phyloP scores from a whole-genome alignment of 2,329 filamentous ascomycete genomes.

The Talaromyces albobiverticillius region DNA sequence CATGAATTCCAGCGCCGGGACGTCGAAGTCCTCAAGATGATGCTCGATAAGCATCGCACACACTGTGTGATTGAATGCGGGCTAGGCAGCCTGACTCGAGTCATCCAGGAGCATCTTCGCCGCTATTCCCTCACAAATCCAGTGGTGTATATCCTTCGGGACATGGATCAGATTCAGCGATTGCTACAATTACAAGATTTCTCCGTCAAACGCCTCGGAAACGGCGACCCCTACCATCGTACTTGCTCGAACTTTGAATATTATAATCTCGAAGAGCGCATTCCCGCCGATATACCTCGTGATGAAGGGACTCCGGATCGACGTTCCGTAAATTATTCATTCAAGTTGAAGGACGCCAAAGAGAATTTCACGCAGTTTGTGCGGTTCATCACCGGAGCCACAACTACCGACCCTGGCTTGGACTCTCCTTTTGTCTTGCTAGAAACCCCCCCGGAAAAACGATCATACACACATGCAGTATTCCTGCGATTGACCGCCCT shows the following conservation, averaged over 20 bases:
- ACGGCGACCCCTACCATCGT: slow-evolving; percentile 45
- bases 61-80: slow-evolving; percentile 45
- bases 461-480: slow-evolving; percentile 47
- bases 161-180: slow-evolving; percentile 38
- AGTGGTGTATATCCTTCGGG: slow-evolving; percentile 40
- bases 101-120: slow-evolving; percentile 40
- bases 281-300: slow-evolving; percentile 21
- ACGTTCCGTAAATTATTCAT: slow-evolving; percentile 45
- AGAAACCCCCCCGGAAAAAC: slow-evolving; percentile 58
- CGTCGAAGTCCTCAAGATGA: slow-evolving; percentile 40
- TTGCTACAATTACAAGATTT: slow-evolving; percentile 45
- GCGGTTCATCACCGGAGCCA: slow-evolving; percentile 55
- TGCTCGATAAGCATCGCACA: slow-evolving; percentile 43
- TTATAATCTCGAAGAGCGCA: slow-evolving; percentile 49
- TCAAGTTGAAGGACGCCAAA: slow-evolving; percentile 53
- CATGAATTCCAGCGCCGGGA: slow-evolving; percentile 43
- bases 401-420: slow-evolving; percentile 51
- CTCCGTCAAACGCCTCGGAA: slow-evolving; percentile 41
- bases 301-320: slow-evolving; percentile 41
- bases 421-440: slow-evolving; percentile 61
- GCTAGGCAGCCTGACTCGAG: slow-evolving; percentile 41
- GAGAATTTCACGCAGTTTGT: slow-evolving; percentile 61
- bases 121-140: slow-evolving; percentile 37
- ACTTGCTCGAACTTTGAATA: slow-evolving; percentile 48
- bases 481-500: slow-evolving; percentile 37